A percentile compares a stretch with the other conserved stretches of the same genome.
Conservation (phyloP, 371 early-diverging fungal species). For the Mortierella sp. region DNA sequence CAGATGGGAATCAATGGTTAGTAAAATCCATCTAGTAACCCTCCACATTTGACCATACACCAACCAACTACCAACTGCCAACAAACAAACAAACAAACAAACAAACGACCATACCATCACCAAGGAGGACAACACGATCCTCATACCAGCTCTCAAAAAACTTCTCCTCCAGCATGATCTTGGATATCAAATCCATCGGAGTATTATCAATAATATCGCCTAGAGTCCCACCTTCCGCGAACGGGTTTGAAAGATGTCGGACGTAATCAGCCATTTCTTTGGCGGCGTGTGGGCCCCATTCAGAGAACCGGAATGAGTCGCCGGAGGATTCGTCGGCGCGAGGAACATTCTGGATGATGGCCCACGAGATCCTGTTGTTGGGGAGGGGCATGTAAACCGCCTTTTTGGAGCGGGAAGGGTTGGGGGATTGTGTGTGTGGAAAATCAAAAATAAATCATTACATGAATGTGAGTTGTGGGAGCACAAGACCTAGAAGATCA, state of each 20-base stretch:
- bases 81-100: neutral
- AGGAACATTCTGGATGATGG: slow-evolving; percentile 40
- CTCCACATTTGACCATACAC: too few relatives aligned
- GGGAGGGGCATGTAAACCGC: slow-evolving; percentile 48
- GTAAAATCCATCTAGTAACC: neutral
- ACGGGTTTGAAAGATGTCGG: slow-evolving; percentile 31
- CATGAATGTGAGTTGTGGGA: neutral
- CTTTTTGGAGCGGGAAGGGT: neutral
- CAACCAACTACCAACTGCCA: too few relatives aligned
- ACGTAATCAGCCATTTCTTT: slow-evolving; percentile 42
- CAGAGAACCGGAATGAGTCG: slow-evolving; percentile 32
- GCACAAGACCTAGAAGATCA: neutral
- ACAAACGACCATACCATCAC: slow-evolving; percentile 29
- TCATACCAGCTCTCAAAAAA: slow-evolving; percentile 43
- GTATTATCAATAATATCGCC: slow-evolving; percentile 43
- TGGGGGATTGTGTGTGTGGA: neutral
- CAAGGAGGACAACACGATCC: slow-evolving; percentile 40
- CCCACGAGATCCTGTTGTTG: slow-evolving; percentile 39
- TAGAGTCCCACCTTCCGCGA: slow-evolving; percentile 15
- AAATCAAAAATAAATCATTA: too few relatives aligned
- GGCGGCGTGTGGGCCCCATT: slow-evolving; percentile 42
- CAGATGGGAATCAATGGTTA: neutral
- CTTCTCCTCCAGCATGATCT: slow-evolving; percentile 47
- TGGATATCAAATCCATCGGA: slow-evolving; percentile 34
- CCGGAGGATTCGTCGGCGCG: slow-evolving; percentile 23